phyloP scores from a whole-genome alignment of 345 rosid species.

The Eutrema japonicum region DNA sequence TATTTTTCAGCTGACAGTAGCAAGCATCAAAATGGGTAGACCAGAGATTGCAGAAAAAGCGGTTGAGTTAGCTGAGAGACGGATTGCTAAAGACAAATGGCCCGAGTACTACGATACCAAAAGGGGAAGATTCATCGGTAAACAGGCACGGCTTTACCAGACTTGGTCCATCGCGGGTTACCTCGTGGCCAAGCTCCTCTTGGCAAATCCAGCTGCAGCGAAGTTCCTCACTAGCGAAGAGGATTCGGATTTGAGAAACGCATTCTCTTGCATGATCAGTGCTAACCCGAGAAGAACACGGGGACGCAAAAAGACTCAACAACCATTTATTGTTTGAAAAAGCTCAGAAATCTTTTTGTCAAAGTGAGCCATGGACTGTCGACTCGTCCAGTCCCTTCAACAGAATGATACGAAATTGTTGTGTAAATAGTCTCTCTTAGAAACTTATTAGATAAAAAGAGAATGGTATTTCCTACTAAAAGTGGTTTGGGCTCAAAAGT shows the following conservation, averaged over 20 bases:
- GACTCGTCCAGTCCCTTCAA: background rate
- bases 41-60: constrained; percentile 84
- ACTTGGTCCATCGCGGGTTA: constrained; percentile 95
- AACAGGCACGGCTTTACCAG: constrained; percentile 78
- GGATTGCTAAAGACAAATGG: constrained; percentile 76
- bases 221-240: constrained; percentile 67
- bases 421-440: constrained; percentile 30
- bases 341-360: background rate
- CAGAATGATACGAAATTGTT: constrained; percentile 21
- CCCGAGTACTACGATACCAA: constrained; percentile 91
- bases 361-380: constrained; percentile 18
- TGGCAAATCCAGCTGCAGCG: constrained; percentile 68
- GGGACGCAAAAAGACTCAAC: constrained; percentile 50
- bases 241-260: constrained; percentile 67
- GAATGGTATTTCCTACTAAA: background rate
- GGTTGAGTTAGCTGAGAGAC: constrained; percentile 69
- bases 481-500: background rate
- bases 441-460: background rate
- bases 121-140: constrained; percentile 81
- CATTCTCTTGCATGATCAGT: constrained; percentile 68
- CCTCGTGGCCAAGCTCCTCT: constrained; percentile 82
- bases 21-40: constrained; percentile 87
- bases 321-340: constrained; percentile 57
- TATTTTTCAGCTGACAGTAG: constrained; percentile 69
- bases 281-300: constrained; percentile 77